Evolutionary conservation across 208 protist genomes (phyloP), one percentile per base, ranked within the genome.

Genomic region (Kentomonas sorsogonicus): DNA sequence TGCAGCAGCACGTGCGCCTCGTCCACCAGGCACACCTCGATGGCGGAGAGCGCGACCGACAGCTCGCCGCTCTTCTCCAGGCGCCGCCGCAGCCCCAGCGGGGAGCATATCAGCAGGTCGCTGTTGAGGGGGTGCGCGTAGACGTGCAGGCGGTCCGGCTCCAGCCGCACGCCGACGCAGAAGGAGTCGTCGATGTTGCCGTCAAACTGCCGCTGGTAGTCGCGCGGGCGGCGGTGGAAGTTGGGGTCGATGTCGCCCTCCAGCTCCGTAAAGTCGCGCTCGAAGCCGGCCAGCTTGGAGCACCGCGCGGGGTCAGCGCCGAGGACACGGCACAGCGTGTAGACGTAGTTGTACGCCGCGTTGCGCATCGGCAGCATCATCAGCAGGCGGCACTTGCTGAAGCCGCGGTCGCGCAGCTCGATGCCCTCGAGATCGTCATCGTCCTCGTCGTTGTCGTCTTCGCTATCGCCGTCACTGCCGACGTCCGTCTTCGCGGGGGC

Each of bases 141-240:
- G 33, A 98, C 65, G 53, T 80, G 74, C 43, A 97, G 70, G 16
- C 74, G 66, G 23, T 72, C 77, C 26, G 75, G 72, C 63, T 85
- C 72, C 16, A 91, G 57, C 1, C 75, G 77, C 7, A 99, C 55
- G 10, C 96, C 96, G 10, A 98, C 76, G 56, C 88, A 89, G 77
- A 98, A 99, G 45, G 81, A 69, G 69, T 99, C 97, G 62, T 98
- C 94, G 44, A 95, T 95, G 72, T 99, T 98, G 45, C 96, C 96
- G 31, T 86, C 74, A 53, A 99, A 98, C 59, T 90, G 74, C 33
- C 91, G 63, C 65, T 91, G 79, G 63, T 91, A 98, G 56, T 98
- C 94, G 15, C 70, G 70, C 34, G 91, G 80, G 31, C 94, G 86
- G 33, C 82, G 72, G 38, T 61, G 47, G 58, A 95, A 94, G 26